These are phyloP conservation scores for Aureobasidium sp. DNA, from an alignment of 2,329 filamentous ascomycete genomes.

Conservation along the genomic window DNA sequence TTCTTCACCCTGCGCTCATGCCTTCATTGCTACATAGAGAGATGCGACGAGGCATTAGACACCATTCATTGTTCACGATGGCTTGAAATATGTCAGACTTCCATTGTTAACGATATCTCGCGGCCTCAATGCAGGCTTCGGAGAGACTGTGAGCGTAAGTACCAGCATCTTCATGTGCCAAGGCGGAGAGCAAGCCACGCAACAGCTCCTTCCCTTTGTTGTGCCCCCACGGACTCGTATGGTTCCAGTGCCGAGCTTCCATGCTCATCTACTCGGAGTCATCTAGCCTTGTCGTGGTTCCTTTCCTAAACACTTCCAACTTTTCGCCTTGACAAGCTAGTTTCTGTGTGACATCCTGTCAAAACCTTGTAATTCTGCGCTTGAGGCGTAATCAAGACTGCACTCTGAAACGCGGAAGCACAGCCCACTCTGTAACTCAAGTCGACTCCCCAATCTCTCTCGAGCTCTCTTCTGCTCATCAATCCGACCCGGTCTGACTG, in stretches of 20 bases:
- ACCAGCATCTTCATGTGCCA: not conserved
- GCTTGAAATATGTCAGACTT: not conserved
- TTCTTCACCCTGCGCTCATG: not conserved
- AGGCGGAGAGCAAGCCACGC: conserved; percentile 1
- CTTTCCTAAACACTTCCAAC: not conserved
- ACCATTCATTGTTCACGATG: too few relatives aligned
- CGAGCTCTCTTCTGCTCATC: conserved; percentile 8
- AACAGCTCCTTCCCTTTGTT: conserved; percentile 10
- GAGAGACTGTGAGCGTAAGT: not conserved
- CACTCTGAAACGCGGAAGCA: conserved; percentile 15
- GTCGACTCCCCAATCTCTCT: conserved; percentile 12
- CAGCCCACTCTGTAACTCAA: conserved; percentile 12
- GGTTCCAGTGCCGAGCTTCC: not conserved
- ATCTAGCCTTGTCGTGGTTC: not conserved
- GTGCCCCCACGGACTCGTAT: conserved; percentile 7
- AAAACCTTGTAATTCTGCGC: conserved; percentile 3
- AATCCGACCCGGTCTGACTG: not conserved
- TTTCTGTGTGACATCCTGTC: conserved; percentile 9
- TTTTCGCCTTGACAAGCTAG: not conserved
- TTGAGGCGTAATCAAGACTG: conserved; percentile 5
- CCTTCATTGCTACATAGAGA: not conserved
- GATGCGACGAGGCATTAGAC: too few relatives aligned
- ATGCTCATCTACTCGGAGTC: not conserved
- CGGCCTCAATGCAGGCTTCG: not conserved
- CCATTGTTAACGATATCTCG: too few relatives aligned